A percentile compares a stretch with the other conserved stretches of the same genome.
phyloP scores from a whole-genome alignment of 495 filamentous ascomycete species.

The Talaromyces nanjingensis region DNA sequence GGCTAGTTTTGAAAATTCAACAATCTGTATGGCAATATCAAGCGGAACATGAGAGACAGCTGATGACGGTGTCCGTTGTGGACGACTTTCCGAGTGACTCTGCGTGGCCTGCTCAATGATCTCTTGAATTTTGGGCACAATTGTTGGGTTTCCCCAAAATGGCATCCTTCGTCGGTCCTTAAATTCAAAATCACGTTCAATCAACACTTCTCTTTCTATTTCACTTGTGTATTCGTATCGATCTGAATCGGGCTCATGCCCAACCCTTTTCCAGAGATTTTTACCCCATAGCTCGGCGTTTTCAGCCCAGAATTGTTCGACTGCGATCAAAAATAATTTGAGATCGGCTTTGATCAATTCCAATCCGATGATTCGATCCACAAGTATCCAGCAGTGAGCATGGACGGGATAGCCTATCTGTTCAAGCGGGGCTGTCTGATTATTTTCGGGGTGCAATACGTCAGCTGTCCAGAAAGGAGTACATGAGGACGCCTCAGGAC shows the following conservation, averaged over 20 bases:
- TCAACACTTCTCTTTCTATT: too few species aligned
- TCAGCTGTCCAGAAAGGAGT: slow-evolving; percentile 1
- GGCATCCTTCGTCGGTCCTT: neutral
- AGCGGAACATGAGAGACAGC: neutral
- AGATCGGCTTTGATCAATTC: neutral
- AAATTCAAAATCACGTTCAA: neutral
- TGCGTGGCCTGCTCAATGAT: slow-evolving; percentile 5
- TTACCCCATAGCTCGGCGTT: neutral
- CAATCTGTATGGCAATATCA: slow-evolving; percentile 7
- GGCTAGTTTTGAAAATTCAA: neutral
- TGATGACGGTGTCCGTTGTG: neutral
- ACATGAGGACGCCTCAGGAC: neutral
- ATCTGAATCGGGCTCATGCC: neutral
- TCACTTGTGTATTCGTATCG: neutral
- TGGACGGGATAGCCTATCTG: slow-evolving; percentile 5
- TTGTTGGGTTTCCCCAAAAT: slow-evolving; percentile 2
- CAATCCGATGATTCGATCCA: slow-evolving; percentile 2
- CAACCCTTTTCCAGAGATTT: neutral
- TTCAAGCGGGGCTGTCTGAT: neutral
- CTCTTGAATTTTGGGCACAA: slow-evolving; percentile 2
- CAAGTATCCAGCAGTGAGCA: slow-evolving; percentile 7
- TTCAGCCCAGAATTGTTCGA: slow-evolving; percentile 4
- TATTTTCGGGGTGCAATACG: neutral
- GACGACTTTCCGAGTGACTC: neutral
- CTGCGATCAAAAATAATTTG: neutral